Evolutionary conservation across 495 filamentous ascomycete species (phyloP).

Genomic region (Talaromyces thailandensis): DNA sequence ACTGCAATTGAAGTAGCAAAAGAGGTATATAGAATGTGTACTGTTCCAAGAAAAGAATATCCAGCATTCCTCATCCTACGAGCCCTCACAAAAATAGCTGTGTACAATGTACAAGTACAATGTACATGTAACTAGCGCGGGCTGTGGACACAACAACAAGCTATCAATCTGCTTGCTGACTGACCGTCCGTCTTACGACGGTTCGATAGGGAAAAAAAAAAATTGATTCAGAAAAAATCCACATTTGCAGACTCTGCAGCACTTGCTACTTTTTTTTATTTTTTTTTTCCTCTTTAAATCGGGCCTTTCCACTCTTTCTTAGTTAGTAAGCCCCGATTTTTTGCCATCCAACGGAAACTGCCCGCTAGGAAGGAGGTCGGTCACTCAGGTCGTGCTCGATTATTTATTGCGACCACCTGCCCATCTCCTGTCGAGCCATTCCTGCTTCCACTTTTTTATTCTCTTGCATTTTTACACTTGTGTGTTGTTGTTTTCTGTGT

Average conservation of each 20-base stretch:
- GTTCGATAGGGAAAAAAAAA: not conserved
- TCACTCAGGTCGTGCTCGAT: not conserved
- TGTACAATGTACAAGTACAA: not conserved
- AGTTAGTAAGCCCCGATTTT: conserved; percentile 1
- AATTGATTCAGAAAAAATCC: not conserved
- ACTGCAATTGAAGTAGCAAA: too few species aligned
- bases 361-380: not conserved
- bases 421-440: not conserved
- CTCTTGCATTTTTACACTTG: not conserved
- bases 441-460: not conserved
- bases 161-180: not conserved
- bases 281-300: not conserved
- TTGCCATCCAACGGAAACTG: conserved; percentile 4
- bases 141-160: not conserved
- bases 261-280: not conserved
- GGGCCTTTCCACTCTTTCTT: not conserved
- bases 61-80: not conserved
- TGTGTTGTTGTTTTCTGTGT: not conserved
- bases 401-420: not conserved
- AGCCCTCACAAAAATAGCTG: not conserved
- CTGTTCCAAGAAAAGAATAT: not conserved
- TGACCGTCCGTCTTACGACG: not conserved
- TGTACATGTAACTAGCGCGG: not conserved
- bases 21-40: not conserved
- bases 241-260: not conserved